Evolutionary conservation across 1,284 basidiomycete species (phyloP).

Genomic region (Cutaneotrichosporon sp.): DNA sequence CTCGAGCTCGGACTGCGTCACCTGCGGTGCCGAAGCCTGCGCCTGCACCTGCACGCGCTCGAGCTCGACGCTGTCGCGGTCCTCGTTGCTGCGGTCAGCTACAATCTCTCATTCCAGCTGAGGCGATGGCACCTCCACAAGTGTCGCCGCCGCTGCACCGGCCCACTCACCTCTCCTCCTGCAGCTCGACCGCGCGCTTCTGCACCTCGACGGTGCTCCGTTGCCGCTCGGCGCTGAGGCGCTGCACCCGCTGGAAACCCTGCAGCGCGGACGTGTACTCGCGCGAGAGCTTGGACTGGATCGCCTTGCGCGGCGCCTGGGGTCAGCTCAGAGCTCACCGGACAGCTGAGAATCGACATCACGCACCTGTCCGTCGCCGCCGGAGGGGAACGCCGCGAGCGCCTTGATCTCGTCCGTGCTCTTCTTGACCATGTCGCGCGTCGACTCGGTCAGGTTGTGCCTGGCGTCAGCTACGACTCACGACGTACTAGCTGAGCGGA

Average conservation of each 20-base stretch:
- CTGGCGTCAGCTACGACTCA: constrained; percentile 33
- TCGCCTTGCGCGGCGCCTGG: constrained; percentile 50
- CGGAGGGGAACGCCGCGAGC: constrained; percentile 67
- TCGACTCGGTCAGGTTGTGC: constrained; percentile 85
- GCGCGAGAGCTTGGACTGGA: constrained; percentile 84
- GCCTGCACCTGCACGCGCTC: constrained; percentile 43
- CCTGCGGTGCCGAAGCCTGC: constrained; percentile 54
- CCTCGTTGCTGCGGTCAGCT: constrained; percentile 7
- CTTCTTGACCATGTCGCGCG: constrained; percentile 89
- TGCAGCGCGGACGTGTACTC: constrained; percentile 88
- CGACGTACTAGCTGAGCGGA: no score
- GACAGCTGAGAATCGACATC: no score
- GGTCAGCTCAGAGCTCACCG: no score
- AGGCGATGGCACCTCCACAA: no score
- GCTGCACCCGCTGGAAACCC: constrained; percentile 88
- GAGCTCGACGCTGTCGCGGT: constrained; percentile 43
- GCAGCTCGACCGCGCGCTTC: constrained; percentile 43
- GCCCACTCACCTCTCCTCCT: constrained; percentile 38
- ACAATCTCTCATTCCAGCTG: no score
- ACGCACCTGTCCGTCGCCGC: constrained; percentile 32
- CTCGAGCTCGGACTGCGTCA: constrained; percentile 86
- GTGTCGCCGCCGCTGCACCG: neutral
- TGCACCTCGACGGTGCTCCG: constrained; percentile 75
- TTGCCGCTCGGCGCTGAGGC: constrained; percentile 83
- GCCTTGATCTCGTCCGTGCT: constrained; percentile 90